A percentile compares a stretch with the other conserved stretches of the same genome.
These are phyloP conservation scores for Dissoconium aciculare DNA, from an alignment of 2,329 filamentous ascomycete species.

Conservation along the genomic window DNA sequence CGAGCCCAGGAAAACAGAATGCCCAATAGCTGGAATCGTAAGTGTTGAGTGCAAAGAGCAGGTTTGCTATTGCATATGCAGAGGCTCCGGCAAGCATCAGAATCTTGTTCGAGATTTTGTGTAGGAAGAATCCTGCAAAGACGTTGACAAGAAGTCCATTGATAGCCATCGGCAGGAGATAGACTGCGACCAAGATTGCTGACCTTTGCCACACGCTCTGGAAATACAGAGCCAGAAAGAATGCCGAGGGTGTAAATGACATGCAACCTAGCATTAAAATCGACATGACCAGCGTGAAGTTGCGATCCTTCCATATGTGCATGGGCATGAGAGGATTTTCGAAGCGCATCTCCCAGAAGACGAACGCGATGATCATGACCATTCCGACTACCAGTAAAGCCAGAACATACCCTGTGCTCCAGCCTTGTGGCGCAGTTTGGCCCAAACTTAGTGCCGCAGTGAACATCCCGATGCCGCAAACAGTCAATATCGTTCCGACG, in stretches of 20 bases:
- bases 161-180: constrained; percentile 50
- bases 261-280: constrained; percentile 47
- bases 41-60: constrained; percentile 44
- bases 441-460: constrained; percentile 43
- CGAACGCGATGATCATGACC: constrained; percentile 40
- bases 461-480: constrained; percentile 51
- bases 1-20: constrained; percentile 46
- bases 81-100: constrained; percentile 41
- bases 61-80: constrained; percentile 31
- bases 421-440: constrained; percentile 44
- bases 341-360: constrained; percentile 46
- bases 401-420: constrained; percentile 48
- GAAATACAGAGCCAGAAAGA: constrained; percentile 47
- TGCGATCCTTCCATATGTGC: constrained; percentile 45
- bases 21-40: constrained; percentile 47
- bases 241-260: constrained; percentile 34
- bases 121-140: constrained; percentile 46
- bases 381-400: constrained; percentile 46
- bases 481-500: constrained; percentile 44
- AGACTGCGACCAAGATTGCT: constrained; percentile 45
- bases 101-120: constrained; percentile 48
- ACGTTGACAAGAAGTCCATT: constrained; percentile 49
- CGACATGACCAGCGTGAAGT: constrained; percentile 47
- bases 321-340: constrained; percentile 35
- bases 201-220: constrained; percentile 40